Conservation (phyloP, 2,329 filamentous ascomycete genomes). For the Exophiala spinifera region DNA sequence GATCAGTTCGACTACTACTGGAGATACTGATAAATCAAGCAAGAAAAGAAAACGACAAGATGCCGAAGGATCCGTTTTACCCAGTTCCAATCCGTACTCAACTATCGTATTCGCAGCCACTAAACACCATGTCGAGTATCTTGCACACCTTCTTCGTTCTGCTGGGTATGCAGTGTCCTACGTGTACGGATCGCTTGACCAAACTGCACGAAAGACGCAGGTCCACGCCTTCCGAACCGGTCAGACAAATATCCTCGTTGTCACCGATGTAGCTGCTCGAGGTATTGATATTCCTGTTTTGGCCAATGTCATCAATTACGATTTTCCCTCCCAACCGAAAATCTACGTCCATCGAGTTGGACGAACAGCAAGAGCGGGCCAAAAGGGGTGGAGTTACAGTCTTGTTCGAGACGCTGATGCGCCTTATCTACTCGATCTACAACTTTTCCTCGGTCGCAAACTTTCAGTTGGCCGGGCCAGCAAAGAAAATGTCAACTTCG, state of each 20-base stretch:
- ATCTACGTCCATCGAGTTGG: constrained; percentile 95
- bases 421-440: constrained; percentile 88
- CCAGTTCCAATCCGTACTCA: constrained; percentile 67
- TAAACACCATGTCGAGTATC: constrained; percentile 95
- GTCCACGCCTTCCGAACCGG: constrained; percentile 86
- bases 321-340: constrained; percentile 95
- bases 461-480: constrained; percentile 70
- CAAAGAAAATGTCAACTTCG: constrained; percentile 63
- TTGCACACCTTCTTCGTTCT: constrained; percentile 72
- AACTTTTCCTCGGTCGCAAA: constrained; percentile 86
- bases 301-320: constrained; percentile 97
- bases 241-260: constrained; percentile 83
- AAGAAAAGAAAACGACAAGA: constrained; percentile 50
- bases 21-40: constrained; percentile 38
- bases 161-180: constrained; percentile 89
- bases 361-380: constrained; percentile 88
- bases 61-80: constrained; percentile 47
- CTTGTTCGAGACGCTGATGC: constrained; percentile 82
- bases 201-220: constrained; percentile 86
- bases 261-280: constrained; percentile 92
- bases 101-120: constrained; percentile 94
- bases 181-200: constrained; percentile 90
- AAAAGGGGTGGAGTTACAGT: constrained; percentile 92
- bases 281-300: constrained; percentile 97
- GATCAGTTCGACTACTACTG: constrained; percentile 49